Evolutionary conservation across 225 moss, liverwort and hornwort species (phyloP).

Genomic region (Anthoceros angustus): DNA sequence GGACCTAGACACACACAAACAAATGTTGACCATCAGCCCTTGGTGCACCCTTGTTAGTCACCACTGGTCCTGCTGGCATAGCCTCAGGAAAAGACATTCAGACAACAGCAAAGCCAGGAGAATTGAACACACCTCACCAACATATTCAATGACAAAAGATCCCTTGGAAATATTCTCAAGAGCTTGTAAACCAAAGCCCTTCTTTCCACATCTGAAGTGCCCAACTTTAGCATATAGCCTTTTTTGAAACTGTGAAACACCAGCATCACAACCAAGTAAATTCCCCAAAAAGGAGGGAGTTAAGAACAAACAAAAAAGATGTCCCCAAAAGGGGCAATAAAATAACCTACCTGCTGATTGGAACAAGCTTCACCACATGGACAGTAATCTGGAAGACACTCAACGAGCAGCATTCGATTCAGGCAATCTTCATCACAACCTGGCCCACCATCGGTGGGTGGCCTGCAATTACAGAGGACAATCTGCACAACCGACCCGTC

Average conservation of each 20-base stretch:
- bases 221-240: conserved; percentile 52
- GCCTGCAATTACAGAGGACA: conserved; percentile 72
- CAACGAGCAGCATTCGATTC: conserved; percentile 70
- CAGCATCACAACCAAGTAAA: conserved; percentile 9
- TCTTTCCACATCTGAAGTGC: conserved; percentile 73
- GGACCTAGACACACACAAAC: conserved; percentile 29
- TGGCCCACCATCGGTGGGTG: conserved; percentile 43
- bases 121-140: conserved; percentile 57
- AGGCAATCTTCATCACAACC: conserved; percentile 75
- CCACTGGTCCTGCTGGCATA: background rate
- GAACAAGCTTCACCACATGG: conserved; percentile 65
- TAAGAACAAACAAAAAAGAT: background rate
- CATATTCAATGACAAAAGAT: conserved; percentile 81
- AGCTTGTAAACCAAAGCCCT: conserved; percentile 66
- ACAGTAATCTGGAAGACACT: conserved; percentile 71
- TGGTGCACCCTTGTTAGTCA: background rate
- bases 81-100: background rate
- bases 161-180: conserved; percentile 41
- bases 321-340: background rate
- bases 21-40: background rate
- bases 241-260: conserved; percentile 51
- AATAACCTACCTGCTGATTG: conserved; percentile 58
- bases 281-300: background rate
- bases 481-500: conserved; percentile 22
- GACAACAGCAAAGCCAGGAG: background rate